Percentiles rank a stretch among this genome's conserved stretches.
Conservation (phyloP, 768 basidiomycete genomes). For the Macrocybe gigantea region DNA sequence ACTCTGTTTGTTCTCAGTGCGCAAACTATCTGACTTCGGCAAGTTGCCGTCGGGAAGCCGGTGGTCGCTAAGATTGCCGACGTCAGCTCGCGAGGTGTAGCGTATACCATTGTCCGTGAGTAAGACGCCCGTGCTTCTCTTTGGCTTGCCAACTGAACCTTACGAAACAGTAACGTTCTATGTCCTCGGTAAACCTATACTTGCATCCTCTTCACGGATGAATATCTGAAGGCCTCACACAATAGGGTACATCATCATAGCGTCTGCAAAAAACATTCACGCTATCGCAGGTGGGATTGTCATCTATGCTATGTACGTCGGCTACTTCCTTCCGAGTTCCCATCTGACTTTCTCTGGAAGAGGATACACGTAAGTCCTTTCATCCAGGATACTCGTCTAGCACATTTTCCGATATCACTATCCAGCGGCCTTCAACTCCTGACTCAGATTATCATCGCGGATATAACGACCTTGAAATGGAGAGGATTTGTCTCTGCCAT, state of each 20-base stretch:
- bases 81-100: conserved; percentile 59
- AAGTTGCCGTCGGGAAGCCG: conserved; percentile 51
- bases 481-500: conserved; percentile 35
- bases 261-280: conserved; percentile 38
- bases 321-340: conserved; percentile 6
- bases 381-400: conserved; percentile 14
- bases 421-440: conserved; percentile 54
- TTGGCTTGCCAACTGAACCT: background rate
- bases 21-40: background rate
- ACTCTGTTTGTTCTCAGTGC: background rate
- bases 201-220: background rate
- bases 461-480: conserved; percentile 54
- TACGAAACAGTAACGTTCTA: conserved; percentile 45
- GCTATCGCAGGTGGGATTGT: conserved; percentile 50
- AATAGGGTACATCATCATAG: conserved; percentile 47
- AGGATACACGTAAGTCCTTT: conserved; percentile 49
- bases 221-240: background rate
- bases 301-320: conserved; percentile 47
- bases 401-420: conserved; percentile 11
- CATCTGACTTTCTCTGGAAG: conserved; percentile 26
- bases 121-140: conserved; percentile 6
- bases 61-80: conserved; percentile 72
- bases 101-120: conserved; percentile 54
- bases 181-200: conserved; percentile 38
- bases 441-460: conserved; percentile 59